A percentile compares a stretch with the other conserved stretches of the same genome.
Conservation (phyloP, 371 early-diverging fungal species). For the Syncephalastrum sp. region DNA sequence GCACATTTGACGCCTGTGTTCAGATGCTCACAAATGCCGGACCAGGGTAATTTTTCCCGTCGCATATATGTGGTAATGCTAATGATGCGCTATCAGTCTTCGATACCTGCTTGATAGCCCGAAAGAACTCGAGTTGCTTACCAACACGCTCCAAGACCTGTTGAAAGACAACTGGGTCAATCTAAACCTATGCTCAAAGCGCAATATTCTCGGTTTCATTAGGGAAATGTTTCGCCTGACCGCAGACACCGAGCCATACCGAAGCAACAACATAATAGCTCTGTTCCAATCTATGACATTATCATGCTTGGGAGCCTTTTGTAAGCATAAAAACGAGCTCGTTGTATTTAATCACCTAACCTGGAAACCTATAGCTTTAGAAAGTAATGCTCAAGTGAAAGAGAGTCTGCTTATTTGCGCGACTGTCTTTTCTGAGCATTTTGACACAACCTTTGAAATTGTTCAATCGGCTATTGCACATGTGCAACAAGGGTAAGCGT, state of each 20-base stretch:
- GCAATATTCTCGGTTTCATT: no score
- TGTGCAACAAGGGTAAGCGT: constrained; percentile 23
- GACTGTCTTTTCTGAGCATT: constrained; percentile 24
- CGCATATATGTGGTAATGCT: neutral
- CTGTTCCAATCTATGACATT: no score
- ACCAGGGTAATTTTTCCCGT: constrained; percentile 17
- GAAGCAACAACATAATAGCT: no score
- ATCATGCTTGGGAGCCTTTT: constrained; percentile 10
- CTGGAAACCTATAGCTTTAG: constrained; percentile 16
- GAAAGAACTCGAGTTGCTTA: constrained; percentile 6
- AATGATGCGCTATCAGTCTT: neutral
- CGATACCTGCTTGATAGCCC: constrained; percentile 1
- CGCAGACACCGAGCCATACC: no score
- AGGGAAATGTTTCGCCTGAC: no score
- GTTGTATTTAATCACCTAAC: neutral
- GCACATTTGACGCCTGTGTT: constrained; percentile 24
- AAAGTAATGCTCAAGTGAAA: constrained; percentile 23
- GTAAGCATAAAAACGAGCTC: constrained; percentile 9
- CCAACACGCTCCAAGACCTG: constrained; percentile 15
- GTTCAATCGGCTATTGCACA: constrained; percentile 17
- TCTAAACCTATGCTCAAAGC: no score
- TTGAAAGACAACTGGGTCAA: neutral
- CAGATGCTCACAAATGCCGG: constrained; percentile 26
- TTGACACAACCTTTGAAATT: constrained; percentile 21
- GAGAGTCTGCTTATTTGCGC: constrained; percentile 17